Evolutionary conservation across 768 basidiomycete species (phyloP).

Genomic region (Tylopilus sp.): DNA sequence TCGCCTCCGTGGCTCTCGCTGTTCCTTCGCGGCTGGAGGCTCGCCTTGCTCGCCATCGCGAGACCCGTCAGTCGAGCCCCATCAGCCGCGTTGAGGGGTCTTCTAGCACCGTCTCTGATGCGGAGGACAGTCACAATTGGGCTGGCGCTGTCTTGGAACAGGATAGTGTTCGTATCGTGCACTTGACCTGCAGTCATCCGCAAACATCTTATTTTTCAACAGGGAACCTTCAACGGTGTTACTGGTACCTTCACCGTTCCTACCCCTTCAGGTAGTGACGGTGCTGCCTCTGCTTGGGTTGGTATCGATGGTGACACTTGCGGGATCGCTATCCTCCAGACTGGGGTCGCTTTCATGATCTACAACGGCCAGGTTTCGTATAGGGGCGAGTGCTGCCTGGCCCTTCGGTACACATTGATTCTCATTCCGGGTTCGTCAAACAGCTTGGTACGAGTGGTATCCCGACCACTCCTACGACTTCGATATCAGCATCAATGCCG

Average conservation of each 20-base stretch:
- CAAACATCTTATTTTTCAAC: constrained; percentile 3
- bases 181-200: not conserved
- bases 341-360: constrained; percentile 15
- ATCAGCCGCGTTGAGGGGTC: not conserved
- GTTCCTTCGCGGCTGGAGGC: constrained; percentile 7
- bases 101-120: not conserved
- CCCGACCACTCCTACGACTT: constrained; percentile 15
- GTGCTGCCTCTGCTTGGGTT: constrained; percentile 21
- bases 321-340: constrained; percentile 15
- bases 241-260: constrained; percentile 22
- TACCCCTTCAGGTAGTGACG: constrained; percentile 2
- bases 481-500: constrained; percentile 11
- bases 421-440: not conserved
- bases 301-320: constrained; percentile 23
- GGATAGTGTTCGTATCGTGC: constrained; percentile 6
- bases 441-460: constrained; percentile 25
- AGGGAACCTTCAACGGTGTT: constrained; percentile 21
- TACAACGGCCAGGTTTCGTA: not conserved
- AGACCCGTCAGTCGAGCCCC: constrained; percentile 11
- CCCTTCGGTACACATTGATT: not conserved
- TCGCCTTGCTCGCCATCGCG: constrained; percentile 15
- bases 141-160: constrained; percentile 15
- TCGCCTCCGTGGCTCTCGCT: constrained; percentile 17
- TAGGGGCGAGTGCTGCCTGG: constrained; percentile 3
- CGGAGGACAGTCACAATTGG: constrained; percentile 18